Percentiles rank a stretch among this genome's conserved stretches.
Conservation (phyloP, 768 basidiomycete genomes). For the Dacryopinax primogenitus region DNA sequence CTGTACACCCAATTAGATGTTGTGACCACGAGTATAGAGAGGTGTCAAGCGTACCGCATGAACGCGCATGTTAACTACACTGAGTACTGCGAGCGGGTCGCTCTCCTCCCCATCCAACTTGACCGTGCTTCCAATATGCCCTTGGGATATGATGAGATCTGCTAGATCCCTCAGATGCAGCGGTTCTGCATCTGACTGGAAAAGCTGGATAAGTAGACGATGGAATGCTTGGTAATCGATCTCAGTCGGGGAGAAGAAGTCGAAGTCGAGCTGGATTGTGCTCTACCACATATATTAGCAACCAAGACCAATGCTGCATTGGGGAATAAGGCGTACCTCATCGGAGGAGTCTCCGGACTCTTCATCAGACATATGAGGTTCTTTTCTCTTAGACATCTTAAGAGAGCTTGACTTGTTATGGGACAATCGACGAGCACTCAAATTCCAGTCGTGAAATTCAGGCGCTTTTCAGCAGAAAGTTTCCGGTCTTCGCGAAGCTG, state of each 20-base stretch:
- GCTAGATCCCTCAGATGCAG: slow-evolving; percentile 62
- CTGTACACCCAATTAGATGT: too few species aligned
- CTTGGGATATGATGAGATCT: slow-evolving; percentile 64
- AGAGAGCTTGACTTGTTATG: slow-evolving; percentile 15
- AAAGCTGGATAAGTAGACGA: slow-evolving; percentile 54
- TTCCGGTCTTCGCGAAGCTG: slow-evolving; percentile 4
- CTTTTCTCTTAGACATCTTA: slow-evolving; percentile 21
- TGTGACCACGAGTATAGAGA: neutral
- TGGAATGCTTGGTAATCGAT: slow-evolving; percentile 83
- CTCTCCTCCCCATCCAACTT: slow-evolving; percentile 84
- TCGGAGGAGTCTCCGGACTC: slow-evolving; percentile 12
- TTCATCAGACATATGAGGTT: slow-evolving; percentile 17
- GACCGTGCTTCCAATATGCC: slow-evolving; percentile 71
- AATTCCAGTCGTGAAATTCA: slow-evolving; percentile 8
- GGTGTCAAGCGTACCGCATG: slow-evolving; percentile 40
- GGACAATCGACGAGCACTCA: slow-evolving; percentile 20
- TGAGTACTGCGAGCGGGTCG: slow-evolving; percentile 82
- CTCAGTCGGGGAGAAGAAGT: slow-evolving; percentile 82
- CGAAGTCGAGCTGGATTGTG: slow-evolving; percentile 78
- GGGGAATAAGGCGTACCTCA: neutral
- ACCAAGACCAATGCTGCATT: too few species aligned
- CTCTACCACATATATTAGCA: slow-evolving; percentile 32
- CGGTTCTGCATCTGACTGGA: slow-evolving; percentile 57
- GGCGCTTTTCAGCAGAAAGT: neutral
- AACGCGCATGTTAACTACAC: slow-evolving; percentile 62